These are phyloP conservation scores for Syzygium syzygioides DNA, from an alignment of 441 rosid species.

Conservation along the genomic window DNA sequence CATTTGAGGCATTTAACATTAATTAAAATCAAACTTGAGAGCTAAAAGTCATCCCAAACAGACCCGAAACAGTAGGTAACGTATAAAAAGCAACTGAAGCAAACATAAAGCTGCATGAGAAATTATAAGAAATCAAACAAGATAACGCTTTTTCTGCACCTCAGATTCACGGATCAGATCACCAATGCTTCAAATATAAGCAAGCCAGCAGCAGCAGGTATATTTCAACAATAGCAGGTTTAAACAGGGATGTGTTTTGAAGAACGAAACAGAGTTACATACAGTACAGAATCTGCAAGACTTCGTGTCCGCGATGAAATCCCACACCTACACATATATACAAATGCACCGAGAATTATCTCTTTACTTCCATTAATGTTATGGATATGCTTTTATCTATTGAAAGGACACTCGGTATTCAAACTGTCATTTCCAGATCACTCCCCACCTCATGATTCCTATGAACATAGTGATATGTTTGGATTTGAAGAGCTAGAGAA, in stretches of 20 bases:
- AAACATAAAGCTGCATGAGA: not conserved
- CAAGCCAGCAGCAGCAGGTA: not conserved
- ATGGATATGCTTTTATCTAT: not conserved
- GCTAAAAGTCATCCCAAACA: not conserved
- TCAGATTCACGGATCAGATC: not conserved
- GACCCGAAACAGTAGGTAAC: not conserved
- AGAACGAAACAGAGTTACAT: not conserved
- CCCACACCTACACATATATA: not conserved
- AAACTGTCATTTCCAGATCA: not conserved
- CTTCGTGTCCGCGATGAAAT: not conserved
- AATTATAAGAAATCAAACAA: not conserved
- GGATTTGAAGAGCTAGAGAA: not conserved
- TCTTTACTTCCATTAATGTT: not conserved
- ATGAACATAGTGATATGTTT: not conserved
- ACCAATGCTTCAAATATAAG: not conserved
- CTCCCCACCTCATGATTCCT: not conserved
- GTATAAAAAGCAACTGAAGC: not conserved
- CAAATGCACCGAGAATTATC: not conserved
- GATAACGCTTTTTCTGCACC: not conserved
- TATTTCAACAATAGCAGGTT: not conserved
- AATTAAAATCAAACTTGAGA: not conserved
- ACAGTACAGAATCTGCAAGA: not conserved
- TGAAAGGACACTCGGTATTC: not conserved
- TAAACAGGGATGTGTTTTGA: not conserved
- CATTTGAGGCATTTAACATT: not conserved